Percentiles rank a stretch among this genome's conserved stretches.
Evolutionary conservation across 2,329 filamentous ascomycete genomes (phyloP).

Genomic region (Pezicula rhizophila): DNA sequence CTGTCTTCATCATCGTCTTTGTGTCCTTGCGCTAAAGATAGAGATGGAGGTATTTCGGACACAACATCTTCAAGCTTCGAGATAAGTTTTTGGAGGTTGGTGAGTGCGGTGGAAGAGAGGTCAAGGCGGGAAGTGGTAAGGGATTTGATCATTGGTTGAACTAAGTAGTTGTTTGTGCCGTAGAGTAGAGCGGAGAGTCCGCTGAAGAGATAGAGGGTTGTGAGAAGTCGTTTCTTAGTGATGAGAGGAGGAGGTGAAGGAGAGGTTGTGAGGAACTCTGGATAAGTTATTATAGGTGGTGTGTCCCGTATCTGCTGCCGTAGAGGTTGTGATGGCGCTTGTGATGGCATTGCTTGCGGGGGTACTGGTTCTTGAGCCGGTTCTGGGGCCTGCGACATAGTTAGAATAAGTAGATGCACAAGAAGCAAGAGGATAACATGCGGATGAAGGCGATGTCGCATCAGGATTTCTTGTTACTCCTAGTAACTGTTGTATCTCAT

Average conservation of each 20-base stretch:
- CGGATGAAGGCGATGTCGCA: slow-evolving; percentile 12
- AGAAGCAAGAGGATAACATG: not conserved
- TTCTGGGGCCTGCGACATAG: slow-evolving; percentile 28
- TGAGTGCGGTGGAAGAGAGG: slow-evolving; percentile 40
- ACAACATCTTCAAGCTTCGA: slow-evolving; percentile 48
- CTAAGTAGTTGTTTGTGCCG: slow-evolving; percentile 62
- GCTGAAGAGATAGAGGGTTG: slow-evolving; percentile 51
- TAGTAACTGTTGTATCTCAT: slow-evolving; percentile 65
- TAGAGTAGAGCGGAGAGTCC: slow-evolving; percentile 60
- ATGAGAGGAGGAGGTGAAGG: slow-evolving; percentile 53
- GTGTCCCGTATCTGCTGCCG: slow-evolving; percentile 2
- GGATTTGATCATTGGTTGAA: slow-evolving; percentile 52
- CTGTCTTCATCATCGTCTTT: slow-evolving; percentile 33
- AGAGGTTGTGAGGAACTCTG: slow-evolving; percentile 59
- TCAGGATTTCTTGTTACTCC: slow-evolving; percentile 25
- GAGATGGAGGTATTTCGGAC: slow-evolving; percentile 48
- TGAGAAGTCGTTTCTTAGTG: slow-evolving; percentile 52
- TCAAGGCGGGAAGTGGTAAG: slow-evolving; percentile 47
- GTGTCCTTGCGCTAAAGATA: not conserved
- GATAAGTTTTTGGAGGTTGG: slow-evolving; percentile 45
- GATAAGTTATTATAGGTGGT: slow-evolving; percentile 60
- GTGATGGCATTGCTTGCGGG: slow-evolving; percentile 29
- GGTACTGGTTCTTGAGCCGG: slow-evolving; percentile 33
- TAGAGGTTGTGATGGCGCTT: slow-evolving; percentile 26
- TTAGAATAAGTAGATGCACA: slow-evolving; percentile 7